Base-by-base conservation (phyloP, 306 rosid species). In the Dryas drummondii region DNA sequence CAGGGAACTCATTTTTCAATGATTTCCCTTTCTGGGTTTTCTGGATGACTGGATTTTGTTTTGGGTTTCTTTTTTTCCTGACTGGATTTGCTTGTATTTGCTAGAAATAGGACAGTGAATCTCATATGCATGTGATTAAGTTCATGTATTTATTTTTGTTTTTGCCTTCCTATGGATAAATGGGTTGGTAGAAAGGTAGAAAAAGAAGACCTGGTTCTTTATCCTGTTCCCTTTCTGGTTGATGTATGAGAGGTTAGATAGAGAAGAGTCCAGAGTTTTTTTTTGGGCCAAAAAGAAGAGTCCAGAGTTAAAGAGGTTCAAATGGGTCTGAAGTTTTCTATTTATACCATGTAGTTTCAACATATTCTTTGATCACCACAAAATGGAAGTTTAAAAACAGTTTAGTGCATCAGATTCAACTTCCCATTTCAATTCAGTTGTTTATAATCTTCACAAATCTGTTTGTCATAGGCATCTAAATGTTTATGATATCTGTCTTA, bases 1-100 rank as follows among this genome's bases (percentile, higher is more conserved):
- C 72, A 80, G 88, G 90, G 70, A 86, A 88, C 84, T 47, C 26
- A n/a, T 63, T 63, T 22, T 68, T 65, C 77, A 72, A 76, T 15
- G 59, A 65, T 22, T 70, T 66, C 53, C 64, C 73, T 50, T 67
- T 50, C 47, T 58, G 19, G 64, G 16, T 60, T 66, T 57, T 51
- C 59, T 73, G 60, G 14, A 57, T 56, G 37, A 32, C 37, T 32
- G 37, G 37, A 32, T 15, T 77, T 77, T 71, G 63, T 42, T 26
- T 52, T 53, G 56, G 42, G 65, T 74, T 76, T 60, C 78, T 83
- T 78, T 70, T 76, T 52, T 32, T 32, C 37, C 4, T 69, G 73
- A 66, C 76, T 71, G 69, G 72, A 72, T 78, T 68, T 87, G 66
- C 62, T 70, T 70, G 49, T 37, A 67, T 76, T 67, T 72, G 76